phyloP scores from a whole-genome alignment of 2,329 filamentous ascomycete genomes.

The Dendrostoma leiphaemia region DNA sequence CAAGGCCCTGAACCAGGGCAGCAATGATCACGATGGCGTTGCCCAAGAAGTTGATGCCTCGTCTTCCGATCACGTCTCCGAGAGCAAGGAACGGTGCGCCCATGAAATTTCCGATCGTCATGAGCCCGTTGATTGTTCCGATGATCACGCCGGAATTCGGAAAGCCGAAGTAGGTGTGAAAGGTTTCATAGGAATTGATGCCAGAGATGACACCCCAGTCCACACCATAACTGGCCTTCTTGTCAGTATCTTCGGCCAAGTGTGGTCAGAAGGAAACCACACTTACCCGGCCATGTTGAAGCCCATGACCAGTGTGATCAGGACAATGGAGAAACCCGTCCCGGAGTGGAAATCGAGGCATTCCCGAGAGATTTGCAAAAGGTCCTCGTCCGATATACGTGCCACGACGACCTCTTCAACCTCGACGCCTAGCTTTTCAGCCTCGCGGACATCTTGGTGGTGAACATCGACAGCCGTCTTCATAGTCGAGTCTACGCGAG shows the following conservation, averaged over 20 bases:
- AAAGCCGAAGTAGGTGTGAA: constrained; percentile 44
- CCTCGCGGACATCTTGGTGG: constrained; percentile 28
- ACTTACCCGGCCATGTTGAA: constrained; percentile 41
- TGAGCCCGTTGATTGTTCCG: constrained; percentile 44
- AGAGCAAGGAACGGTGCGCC: constrained; percentile 49
- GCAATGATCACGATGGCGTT: constrained; percentile 44
- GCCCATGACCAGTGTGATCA: constrained; percentile 44
- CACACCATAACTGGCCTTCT: constrained; percentile 35
- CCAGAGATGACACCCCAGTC: constrained; percentile 49
- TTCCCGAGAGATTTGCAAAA: constrained; percentile 39
- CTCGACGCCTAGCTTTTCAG: constrained; percentile 31
- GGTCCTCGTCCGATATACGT: constrained; percentile 43
- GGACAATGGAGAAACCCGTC: constrained; percentile 37
- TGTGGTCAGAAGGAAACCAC: neutral
- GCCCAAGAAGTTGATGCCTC: constrained; percentile 46
- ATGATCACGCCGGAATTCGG: constrained; percentile 36
- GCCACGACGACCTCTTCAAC: constrained; percentile 44
- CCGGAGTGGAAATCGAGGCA: constrained; percentile 38
- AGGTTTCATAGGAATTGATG: constrained; percentile 40
- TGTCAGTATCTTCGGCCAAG: neutral
- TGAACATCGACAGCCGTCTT: constrained; percentile 21
- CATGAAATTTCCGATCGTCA: constrained; percentile 44
- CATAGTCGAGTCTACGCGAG: constrained; percentile 7
- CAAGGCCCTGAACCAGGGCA: constrained; percentile 47
- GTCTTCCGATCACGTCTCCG: constrained; percentile 49